Conservation (phyloP, 2,329 filamentous ascomycete species). For the Fusarium sp. region DNA sequence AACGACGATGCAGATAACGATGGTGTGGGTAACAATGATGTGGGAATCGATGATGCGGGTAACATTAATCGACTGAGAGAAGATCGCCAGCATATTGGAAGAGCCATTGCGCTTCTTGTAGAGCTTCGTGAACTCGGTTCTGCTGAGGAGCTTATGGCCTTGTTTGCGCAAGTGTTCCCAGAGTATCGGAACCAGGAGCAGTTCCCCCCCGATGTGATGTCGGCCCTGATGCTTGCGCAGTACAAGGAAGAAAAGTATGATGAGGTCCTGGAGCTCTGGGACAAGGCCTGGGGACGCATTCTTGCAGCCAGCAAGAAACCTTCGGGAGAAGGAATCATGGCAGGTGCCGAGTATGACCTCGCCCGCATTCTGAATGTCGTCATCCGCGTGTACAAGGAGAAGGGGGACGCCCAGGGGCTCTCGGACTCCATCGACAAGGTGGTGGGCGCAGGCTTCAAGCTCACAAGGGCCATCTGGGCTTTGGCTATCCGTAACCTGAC, state of each 20-base stretch:
- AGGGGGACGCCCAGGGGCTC: slow-evolving; percentile 57
- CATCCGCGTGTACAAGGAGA: slow-evolving; percentile 53
- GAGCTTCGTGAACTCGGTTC: slow-evolving; percentile 58
- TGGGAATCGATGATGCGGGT: slow-evolving; percentile 9
- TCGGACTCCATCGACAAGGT: slow-evolving; percentile 62
- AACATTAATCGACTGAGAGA: slow-evolving; percentile 38
- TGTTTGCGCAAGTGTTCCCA: slow-evolving; percentile 57
- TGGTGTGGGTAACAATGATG: slow-evolving; percentile 19
- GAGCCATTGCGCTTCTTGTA: slow-evolving; percentile 48
- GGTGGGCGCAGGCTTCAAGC: slow-evolving; percentile 69
- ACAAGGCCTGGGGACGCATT: slow-evolving; percentile 63
- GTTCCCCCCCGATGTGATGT: slow-evolving; percentile 64
- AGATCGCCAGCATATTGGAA: slow-evolving; percentile 45
- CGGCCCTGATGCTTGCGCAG: slow-evolving; percentile 73
- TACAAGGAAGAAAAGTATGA: slow-evolving; percentile 64
- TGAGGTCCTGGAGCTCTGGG: slow-evolving; percentile 72
- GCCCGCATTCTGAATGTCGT: slow-evolving; percentile 59
- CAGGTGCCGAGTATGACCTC: slow-evolving; percentile 61
- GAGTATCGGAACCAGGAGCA: slow-evolving; percentile 44
- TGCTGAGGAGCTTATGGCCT: slow-evolving; percentile 63
- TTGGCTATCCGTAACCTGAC: slow-evolving; percentile 73
- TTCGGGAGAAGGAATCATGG: slow-evolving; percentile 48
- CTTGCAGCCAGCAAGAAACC: slow-evolving; percentile 47
- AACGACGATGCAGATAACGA: slow-evolving; percentile 8
- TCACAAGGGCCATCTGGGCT: slow-evolving; percentile 85